phyloP scores from a whole-genome alignment of 352 stramenopile species.

The Phytophthora constricta region DNA sequence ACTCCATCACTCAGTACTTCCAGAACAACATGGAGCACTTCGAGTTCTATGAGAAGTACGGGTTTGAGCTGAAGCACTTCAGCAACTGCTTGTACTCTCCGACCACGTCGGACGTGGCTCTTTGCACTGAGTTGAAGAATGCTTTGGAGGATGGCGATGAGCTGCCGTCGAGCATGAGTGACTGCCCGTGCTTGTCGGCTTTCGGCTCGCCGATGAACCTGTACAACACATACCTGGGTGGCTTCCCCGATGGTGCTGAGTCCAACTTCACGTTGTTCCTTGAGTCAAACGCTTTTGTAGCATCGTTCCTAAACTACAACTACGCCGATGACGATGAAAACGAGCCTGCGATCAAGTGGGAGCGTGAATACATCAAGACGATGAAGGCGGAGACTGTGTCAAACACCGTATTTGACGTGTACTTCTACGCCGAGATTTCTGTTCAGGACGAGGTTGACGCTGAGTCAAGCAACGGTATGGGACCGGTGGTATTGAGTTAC shows the following conservation, averaged over 20 bases:
- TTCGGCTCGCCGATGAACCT: slow-evolving; percentile 76
- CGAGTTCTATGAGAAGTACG: slow-evolving; percentile 62
- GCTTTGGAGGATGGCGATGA: slow-evolving; percentile 42
- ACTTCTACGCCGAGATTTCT: slow-evolving; percentile 66
- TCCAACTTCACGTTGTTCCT: slow-evolving; percentile 60
- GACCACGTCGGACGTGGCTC: slow-evolving; percentile 52
- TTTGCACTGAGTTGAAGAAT: slow-evolving; percentile 51
- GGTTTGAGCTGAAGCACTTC: slow-evolving; percentile 59
- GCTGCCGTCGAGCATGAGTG: slow-evolving; percentile 59
- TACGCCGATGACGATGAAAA: slow-evolving; percentile 60
- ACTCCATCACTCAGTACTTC: slow-evolving; percentile 72
- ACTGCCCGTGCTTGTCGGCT: slow-evolving; percentile 65
- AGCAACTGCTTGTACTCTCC: slow-evolving; percentile 66
- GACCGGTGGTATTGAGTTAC: slow-evolving; percentile 61
- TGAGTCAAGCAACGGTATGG: slow-evolving; percentile 59
- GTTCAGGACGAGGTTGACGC: slow-evolving; percentile 64
- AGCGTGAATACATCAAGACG: slow-evolving; percentile 62
- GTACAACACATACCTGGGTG: slow-evolving; percentile 72
- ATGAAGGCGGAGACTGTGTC: slow-evolving; percentile 49
- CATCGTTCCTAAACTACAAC: slow-evolving; percentile 67
- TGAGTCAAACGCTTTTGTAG: slow-evolving; percentile 54
- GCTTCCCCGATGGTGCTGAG: slow-evolving; percentile 55
- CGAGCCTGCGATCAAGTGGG: slow-evolving; percentile 56
- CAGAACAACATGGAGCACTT: slow-evolving; percentile 71
- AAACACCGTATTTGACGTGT: slow-evolving; percentile 60